These are phyloP conservation scores for Lasiosphaeria miniovina DNA, from an alignment of 495 filamentous ascomycete species.

Conservation along the genomic window DNA sequence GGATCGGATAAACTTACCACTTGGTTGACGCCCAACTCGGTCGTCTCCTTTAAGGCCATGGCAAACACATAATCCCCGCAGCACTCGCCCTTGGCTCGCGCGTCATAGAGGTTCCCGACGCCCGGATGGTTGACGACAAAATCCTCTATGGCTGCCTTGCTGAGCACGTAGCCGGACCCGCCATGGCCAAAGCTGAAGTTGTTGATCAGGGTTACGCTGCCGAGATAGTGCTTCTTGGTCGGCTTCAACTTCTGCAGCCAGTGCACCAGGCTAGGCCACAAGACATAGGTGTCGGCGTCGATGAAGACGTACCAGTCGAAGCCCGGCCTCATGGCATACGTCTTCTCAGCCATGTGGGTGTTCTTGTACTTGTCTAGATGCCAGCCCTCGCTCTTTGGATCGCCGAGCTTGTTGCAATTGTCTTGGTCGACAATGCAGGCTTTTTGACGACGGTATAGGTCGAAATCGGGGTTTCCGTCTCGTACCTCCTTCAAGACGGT, in stretches of 20 bases:
- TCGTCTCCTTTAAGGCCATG: constrained; percentile 52
- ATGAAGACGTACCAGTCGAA: constrained; percentile 69
- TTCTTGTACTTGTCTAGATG: constrained; percentile 49
- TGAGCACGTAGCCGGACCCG: constrained; percentile 65
- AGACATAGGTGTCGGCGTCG: constrained; percentile 65
- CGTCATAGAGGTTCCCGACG: constrained; percentile 50
- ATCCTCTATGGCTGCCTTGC: constrained; percentile 51
- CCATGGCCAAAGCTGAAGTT: constrained; percentile 62
- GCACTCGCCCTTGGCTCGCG: constrained; percentile 55
- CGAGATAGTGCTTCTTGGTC: constrained; percentile 52
- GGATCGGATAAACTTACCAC: constrained; percentile 27
- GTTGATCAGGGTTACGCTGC: constrained; percentile 55
- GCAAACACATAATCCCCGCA: constrained; percentile 68
- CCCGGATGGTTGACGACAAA: constrained; percentile 38
- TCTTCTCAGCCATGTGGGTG: constrained; percentile 44
- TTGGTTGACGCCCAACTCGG: constrained; percentile 27
- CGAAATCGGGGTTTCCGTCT: constrained; percentile 47
- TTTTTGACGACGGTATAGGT: constrained; percentile 51
- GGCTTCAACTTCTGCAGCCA: constrained; percentile 56
- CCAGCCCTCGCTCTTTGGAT: constrained; percentile 44
- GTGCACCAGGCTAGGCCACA: constrained; percentile 57
- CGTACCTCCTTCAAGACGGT: constrained; percentile 38
- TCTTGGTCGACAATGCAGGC: constrained; percentile 41
- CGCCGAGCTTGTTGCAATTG: constrained; percentile 35
- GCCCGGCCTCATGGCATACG: constrained; percentile 41